Base-by-base conservation (phyloP, 2,329 filamentous ascomycete species). In the Bipolaris gigantea region DNA sequence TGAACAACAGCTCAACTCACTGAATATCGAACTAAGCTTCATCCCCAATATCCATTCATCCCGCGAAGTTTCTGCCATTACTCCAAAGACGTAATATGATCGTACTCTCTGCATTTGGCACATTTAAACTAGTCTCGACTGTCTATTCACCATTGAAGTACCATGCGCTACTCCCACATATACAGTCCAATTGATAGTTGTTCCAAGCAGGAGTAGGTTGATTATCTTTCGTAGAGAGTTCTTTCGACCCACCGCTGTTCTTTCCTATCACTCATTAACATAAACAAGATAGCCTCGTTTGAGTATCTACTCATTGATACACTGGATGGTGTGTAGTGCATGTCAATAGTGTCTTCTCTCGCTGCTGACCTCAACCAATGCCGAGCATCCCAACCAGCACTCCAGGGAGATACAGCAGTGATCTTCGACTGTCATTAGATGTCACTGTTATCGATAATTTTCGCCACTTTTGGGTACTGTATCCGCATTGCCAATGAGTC, bases 1-100 rank as follows among this genome's bases (percentile, higher is more conserved):
- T 61, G 34, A 57, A 61, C 32, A 60, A 35, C 18, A 60, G 41
- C 25, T 62, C 57, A 16, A 60, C 49, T 52, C 57, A 61, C 35
- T 55, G 45, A 2, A 57, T 49, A 5, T 60, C 57, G 8, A 61
- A 53, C 48, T 40, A 55, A 1, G 59, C 59, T 15, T 61, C 47
- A 8, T 25, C 6, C 0, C 49, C 54, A 11, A 40, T n/a, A 5
- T 42, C 32, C 59, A 61, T 61, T 33, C 38, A 35, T 15, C 59
- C 51, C 11, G 27, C 48, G 8, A 57, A 56, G 10, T 45, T 30
- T 6, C 56, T 50, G 6, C 54, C 54, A 19, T 56, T 54, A 11
- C 59, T 61, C 59, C 54, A 61, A 25, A 61, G 49, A 27, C 56
- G 55, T 6, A 61, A 3, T 2, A 50, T 53, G 15, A 61, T 44